These are phyloP conservation scores for Saccharomycopsis sp. DNA, from an alignment of 805 yeast species.

Conservation along the genomic window DNA sequence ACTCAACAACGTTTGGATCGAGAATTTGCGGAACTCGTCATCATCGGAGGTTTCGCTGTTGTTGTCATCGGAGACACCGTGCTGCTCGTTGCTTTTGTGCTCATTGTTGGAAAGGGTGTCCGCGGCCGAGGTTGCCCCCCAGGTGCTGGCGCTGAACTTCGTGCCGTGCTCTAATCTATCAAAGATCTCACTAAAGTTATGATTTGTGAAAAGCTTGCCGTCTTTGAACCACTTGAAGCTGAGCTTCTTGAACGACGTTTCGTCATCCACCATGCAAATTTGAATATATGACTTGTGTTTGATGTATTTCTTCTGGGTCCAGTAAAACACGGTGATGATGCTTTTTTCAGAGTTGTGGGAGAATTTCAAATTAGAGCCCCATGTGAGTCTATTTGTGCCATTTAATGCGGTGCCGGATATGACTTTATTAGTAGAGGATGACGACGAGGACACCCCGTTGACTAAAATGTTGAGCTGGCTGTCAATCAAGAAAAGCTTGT, in stretches of 20 bases:
- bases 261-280: conserved; percentile 8
- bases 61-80: not conserved
- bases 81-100: not conserved
- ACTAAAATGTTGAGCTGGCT: conserved; percentile 12
- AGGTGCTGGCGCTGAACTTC: not conserved
- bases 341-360: conserved; percentile 12
- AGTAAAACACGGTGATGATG: conserved; percentile 13
- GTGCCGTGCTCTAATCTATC: conserved; percentile 6
- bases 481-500: conserved; percentile 14
- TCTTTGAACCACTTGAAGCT: conserved; percentile 19
- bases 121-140: not conserved
- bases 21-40: conserved; percentile 4
- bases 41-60: not conserved
- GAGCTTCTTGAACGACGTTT: conserved; percentile 3
- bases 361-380: conserved; percentile 18
- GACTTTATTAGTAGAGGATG: not conserved
- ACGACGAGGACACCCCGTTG: conserved; percentile 7
- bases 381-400: conserved; percentile 17
- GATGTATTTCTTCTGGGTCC: conserved; percentile 15
- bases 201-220: conserved; percentile 8
- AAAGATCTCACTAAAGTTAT: conserved; percentile 11
- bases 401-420: conserved; percentile 2
- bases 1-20: conserved; percentile 16
- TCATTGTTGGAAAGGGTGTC: not conserved
- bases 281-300: conserved; percentile 12